Percentiles rank a stretch among this genome's conserved stretches.
phyloP scores from a whole-genome alignment of 768 basidiomycete genomes.

The Rhodotorula sphaerocarpa region DNA sequence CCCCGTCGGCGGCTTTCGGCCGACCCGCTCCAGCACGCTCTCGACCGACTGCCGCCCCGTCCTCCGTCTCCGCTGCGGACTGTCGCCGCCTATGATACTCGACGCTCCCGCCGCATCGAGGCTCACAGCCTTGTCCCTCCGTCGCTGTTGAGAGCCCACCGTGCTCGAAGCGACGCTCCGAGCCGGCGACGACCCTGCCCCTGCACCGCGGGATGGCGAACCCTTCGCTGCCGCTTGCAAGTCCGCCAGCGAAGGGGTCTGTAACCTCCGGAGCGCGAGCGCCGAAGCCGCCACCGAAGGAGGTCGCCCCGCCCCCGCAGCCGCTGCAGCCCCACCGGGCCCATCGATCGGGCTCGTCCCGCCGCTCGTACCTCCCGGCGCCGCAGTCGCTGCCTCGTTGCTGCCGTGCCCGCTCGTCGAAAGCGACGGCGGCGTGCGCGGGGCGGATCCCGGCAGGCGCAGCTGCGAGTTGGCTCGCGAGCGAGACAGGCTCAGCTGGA shows the following conservation, averaged over 20 bases:
- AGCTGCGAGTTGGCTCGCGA: not conserved
- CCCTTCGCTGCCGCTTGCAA: conserved; percentile 5
- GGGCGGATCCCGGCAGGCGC: conserved; percentile 6
- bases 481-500: conserved; percentile 11
- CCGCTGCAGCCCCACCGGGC: too few relatives aligned
- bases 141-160: not conserved
- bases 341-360: too few relatives aligned
- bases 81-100: not conserved
- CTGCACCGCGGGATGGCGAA: not conserved
- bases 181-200: not conserved
- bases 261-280: not conserved
- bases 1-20: too few relatives aligned
- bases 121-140: not conserved
- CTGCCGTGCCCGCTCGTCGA: not conserved
- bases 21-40: conserved; percentile 10
- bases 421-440: not conserved
- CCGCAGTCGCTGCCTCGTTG: not conserved
- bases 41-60: conserved; percentile 10
- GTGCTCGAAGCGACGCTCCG: conserved; percentile 6
- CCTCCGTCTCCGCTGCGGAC: conserved; percentile 7
- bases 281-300: too few relatives aligned
- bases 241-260: conserved; percentile 13
- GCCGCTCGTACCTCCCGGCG: too few relatives aligned
- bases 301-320: too few relatives aligned
- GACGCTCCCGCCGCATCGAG: too few relatives aligned